Evolutionary conservation across 1,284 basidiomycete genomes (phyloP), one percentile per base, ranked within the genome.

Genomic region (Somion occarium): DNA sequence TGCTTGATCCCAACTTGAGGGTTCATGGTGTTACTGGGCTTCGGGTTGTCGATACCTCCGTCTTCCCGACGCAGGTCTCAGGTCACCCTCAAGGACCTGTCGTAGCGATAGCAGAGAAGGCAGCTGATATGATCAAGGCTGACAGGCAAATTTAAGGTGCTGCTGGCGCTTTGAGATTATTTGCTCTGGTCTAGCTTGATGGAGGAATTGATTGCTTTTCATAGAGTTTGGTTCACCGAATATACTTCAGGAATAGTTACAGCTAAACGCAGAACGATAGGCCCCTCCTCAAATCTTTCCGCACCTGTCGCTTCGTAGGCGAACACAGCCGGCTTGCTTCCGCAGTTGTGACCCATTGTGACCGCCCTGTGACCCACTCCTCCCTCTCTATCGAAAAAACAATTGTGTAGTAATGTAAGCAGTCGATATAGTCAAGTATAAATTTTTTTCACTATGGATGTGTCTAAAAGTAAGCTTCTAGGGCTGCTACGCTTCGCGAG

Each of bases 31-130:
- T 72, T 3, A 50, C 61, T 3, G 70, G 69, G 0, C 54, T 80
- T 41, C 64, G 77, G 3, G 65, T 80, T 7, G 70, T 76, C 12
- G 78, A 80, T 56, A 76, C 74, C 1, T 73, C 71, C 25, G 64
- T 75, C n/a, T 70, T 78, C 58, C 71, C 70, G 1, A 55, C 52
- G 3, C 65, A 66, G 25, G 48, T 70, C 2, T 62, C 64, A 0
- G 68, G 63, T 1, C 69, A 70, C 45, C 62, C 68, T 0, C 49
- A 51, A 25, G 63, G 62, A 2, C 53, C 59, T 11, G 58, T 70
- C 5, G 58, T 68, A 24, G 67, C 67, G 1, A 53, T 68, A 4
- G 68, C 66, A 1, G 69, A 71, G 53, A 62, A 60, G 39, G 60
- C 60, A 13, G 58, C 67, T n/a, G 66, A 69, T 20, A 50, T 67